phyloP scores from a whole-genome alignment of 2,329 filamentous ascomycete species.

The Pseudodiploospora longispora region DNA sequence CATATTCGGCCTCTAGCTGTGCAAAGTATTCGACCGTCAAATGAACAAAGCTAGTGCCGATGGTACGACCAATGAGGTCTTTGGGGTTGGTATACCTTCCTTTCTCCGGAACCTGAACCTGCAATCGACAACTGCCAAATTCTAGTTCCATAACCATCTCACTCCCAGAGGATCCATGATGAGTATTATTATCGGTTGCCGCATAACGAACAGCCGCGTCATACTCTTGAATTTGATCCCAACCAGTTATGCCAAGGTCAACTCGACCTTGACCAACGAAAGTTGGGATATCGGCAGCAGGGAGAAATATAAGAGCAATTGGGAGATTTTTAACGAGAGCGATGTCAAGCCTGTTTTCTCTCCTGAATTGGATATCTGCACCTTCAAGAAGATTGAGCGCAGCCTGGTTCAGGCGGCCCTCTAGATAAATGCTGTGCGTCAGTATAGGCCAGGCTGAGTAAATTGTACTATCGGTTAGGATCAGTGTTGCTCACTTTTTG shows the following conservation, averaged over 20 bases:
- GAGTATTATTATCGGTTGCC: conserved; percentile 39
- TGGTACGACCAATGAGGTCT: conserved; percentile 83
- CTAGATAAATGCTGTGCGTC: conserved; percentile 35
- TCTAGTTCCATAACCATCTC: conserved; percentile 84
- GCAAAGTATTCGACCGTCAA: conserved; percentile 79
- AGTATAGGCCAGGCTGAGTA: background rate
- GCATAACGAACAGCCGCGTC: conserved; percentile 53
- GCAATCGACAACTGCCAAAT: conserved; percentile 85
- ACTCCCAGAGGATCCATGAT: conserved; percentile 51
- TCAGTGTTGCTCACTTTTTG: conserved; percentile 67
- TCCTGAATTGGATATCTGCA: conserved; percentile 92
- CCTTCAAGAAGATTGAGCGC: conserved; percentile 86
- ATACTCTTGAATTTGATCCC: conserved; percentile 88
- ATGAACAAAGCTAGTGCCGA: conserved; percentile 91
- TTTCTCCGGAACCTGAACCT: conserved; percentile 93
- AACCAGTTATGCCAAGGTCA: conserved; percentile 89
- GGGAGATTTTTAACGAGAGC: conserved; percentile 95
- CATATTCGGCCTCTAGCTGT: conserved; percentile 53
- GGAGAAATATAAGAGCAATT: conserved; percentile 93
- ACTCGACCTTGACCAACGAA: conserved; percentile 94
- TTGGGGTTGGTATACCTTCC: conserved; percentile 61
- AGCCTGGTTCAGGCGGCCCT: conserved; percentile 86
- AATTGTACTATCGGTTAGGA: background rate
- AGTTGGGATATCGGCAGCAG: conserved; percentile 92
- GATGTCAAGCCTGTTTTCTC: conserved; percentile 92